Conservation (phyloP, 192 early-diverging fungal genomes). For the Thamnidium elegans region DNA sequence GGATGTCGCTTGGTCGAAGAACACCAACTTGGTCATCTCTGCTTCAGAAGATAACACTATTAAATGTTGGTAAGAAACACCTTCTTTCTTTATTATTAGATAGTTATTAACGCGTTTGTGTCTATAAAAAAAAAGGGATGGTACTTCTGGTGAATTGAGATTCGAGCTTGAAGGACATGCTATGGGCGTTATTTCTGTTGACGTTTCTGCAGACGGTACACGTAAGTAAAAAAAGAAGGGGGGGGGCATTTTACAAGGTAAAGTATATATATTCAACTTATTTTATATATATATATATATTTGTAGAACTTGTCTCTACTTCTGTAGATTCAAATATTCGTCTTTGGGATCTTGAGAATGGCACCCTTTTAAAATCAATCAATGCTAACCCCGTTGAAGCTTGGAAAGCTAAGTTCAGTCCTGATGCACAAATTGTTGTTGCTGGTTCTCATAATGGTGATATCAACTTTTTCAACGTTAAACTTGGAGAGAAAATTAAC, state of each 20-base stretch:
- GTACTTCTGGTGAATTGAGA: constrained; percentile 49
- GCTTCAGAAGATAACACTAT: constrained; percentile 77
- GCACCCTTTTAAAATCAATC: constrained; percentile 53
- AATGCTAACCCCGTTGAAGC: constrained; percentile 70
- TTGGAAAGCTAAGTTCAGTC: constrained; percentile 71
- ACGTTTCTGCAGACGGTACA: constrained; percentile 55
- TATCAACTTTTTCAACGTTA: constrained; percentile 68
- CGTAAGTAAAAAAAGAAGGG: constrained; percentile 28
- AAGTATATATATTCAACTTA: constrained; percentile 18
- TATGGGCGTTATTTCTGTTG: constrained; percentile 75
- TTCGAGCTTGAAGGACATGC: constrained; percentile 72
- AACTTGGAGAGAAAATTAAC: constrained; percentile 64
- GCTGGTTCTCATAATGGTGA: constrained; percentile 73
- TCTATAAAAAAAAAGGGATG: constrained; percentile 46
- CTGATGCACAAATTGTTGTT: constrained; percentile 67
- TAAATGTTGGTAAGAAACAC: constrained; percentile 66
- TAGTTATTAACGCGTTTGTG: constrained; percentile 1
- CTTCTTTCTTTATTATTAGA: neutral
- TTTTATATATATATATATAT: no score
- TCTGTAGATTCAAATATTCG: constrained; percentile 74
- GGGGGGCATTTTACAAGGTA: neutral
- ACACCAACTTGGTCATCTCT: constrained; percentile 65
- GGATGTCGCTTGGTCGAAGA: constrained; percentile 73
- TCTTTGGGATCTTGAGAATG: constrained; percentile 70
- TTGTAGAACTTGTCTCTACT: constrained; percentile 64